phyloP scores from a whole-genome alignment of 2,329 filamentous ascomycete genomes.

The Penicillium verrucosum region DNA sequence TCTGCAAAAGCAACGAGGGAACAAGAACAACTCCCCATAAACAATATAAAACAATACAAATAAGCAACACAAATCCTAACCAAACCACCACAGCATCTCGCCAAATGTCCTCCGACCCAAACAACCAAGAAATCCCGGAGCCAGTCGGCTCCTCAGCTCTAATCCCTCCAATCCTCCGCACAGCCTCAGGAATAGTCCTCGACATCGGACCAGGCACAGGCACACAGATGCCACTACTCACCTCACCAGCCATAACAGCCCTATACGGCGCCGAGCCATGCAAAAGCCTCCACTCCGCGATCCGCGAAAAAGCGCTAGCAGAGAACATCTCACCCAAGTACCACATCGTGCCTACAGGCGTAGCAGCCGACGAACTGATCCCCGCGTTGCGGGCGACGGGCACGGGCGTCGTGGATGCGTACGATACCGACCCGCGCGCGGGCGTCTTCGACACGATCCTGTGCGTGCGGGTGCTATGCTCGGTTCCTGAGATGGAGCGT shows the following conservation, averaged over 20 bases:
- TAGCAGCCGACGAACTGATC: conserved; percentile 47
- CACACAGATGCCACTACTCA: conserved; percentile 48
- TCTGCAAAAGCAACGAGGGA: not conserved
- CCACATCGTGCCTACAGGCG: conserved; percentile 48
- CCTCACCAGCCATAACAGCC: conserved; percentile 40
- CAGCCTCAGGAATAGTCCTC: conserved; percentile 44
- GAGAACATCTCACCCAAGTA: conserved; percentile 49
- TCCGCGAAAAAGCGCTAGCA: conserved; percentile 42
- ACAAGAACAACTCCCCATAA: not conserved
- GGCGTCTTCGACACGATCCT: conserved; percentile 56
- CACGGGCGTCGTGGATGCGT: conserved; percentile 31
- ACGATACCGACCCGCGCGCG: conserved; percentile 17
- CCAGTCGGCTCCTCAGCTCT: conserved; percentile 34
- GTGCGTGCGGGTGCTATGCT: conserved; percentile 55
- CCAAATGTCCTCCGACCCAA: conserved; percentile 13
- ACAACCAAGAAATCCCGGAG: conserved; percentile 5
- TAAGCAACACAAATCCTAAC: not conserved
- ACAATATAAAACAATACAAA: not conserved
- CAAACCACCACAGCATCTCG: conserved; percentile 2
- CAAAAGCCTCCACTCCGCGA: conserved; percentile 44
- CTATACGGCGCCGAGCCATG: conserved; percentile 58
- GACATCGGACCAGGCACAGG: conserved; percentile 55
- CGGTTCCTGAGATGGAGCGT: conserved; percentile 48
- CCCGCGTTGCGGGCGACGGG: conserved; percentile 23
- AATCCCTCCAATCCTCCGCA: conserved; percentile 41